phyloP scores from a whole-genome alignment of 805 yeast species.

The Teunomyces panamensis region DNA sequence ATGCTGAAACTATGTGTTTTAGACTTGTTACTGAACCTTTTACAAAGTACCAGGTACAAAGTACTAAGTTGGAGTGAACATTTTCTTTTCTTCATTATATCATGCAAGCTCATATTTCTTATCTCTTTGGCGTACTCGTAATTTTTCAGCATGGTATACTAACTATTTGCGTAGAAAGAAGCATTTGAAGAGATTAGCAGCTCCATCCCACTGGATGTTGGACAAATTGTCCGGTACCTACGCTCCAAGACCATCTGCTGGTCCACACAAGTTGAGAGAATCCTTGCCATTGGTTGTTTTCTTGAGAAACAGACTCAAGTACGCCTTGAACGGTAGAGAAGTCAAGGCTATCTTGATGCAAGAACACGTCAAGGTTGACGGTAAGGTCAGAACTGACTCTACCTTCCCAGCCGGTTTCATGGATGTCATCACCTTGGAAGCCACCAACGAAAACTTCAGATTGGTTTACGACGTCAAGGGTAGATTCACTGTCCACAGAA shows the following conservation, averaged over 20 bases:
- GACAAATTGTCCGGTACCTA: constrained; percentile 36
- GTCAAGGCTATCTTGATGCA: constrained; percentile 34
- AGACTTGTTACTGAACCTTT: too few species aligned
- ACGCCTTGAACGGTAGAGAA: constrained; percentile 34
- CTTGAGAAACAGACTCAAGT: constrained; percentile 35
- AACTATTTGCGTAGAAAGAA: constrained; percentile 28
- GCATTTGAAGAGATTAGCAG: constrained; percentile 37
- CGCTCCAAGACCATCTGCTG: constrained; percentile 35
- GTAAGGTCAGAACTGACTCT: constrained; percentile 98
- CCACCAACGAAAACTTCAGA: constrained; percentile 99
- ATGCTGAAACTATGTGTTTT: not conserved
- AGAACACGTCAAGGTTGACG: constrained; percentile 67
- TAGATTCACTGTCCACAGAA: constrained; percentile 99
- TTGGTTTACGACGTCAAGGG: constrained; percentile 98
- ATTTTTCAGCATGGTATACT: not conserved
- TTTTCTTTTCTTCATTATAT: not conserved
- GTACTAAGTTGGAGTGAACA: too few species aligned
- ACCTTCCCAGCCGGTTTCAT: constrained; percentile 99
- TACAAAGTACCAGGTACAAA: too few species aligned
- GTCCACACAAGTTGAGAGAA: constrained; percentile 36
- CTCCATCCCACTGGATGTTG: constrained; percentile 39
- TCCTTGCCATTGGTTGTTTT: constrained; percentile 31
- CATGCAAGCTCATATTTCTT: not conserved
- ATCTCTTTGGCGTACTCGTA: constrained; percentile 3
- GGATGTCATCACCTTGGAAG: constrained; percentile 97